Evolutionary conservation across 352 stramenopile genomes (phyloP), one percentile per base, ranked within the genome.

Genomic region (Pythium guiyangense): DNA sequence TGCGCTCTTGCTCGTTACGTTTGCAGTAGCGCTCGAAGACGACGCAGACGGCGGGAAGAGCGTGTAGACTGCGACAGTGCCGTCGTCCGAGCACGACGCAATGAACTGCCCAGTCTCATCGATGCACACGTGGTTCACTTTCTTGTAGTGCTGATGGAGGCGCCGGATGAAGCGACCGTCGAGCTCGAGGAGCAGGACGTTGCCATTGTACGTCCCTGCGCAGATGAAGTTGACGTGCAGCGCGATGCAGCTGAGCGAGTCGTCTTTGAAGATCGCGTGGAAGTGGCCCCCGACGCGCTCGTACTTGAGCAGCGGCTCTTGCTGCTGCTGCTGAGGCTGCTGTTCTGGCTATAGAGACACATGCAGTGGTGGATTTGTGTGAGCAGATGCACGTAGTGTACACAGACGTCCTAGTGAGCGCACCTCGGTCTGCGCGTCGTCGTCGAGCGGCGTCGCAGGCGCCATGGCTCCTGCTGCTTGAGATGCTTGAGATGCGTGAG

Each of bases 131-230:
- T 90, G 72, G 61, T 94, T 90, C 12, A 94, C 84, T 53, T 92
- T 92, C 64, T 94, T 94, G 69, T 91, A 91, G 66, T 94, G 84
- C 57, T 94, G 81, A 53, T 94, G 84, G 48, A 94, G 68, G 0
- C 81, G 79, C 8, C 82, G 81, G 54, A 94, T 85, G 64, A 92
- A 92, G 20, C 63, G 66, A 3, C 84, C 84, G 54, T 92, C 74
- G 20, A 94, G 70, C 51, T 91, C 79, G 42, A 94, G 57, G 31
- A 94, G 69, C 62, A 94, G 53, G 48, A 94, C 84, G 48, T 90
- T 90, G 47, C 81, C 84, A 27, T 78, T 83, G 63, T 90, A 92
- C 22, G 84, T 94, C 17, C 84, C 84, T 0, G 73, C 73, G 53
- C 81, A 92, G 9, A 88, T 56, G 49, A 88, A 94, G 46, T 88